Evolutionary conservation across 768 basidiomycete genomes (phyloP), one percentile per base, ranked within the genome.

Genomic region (Agrocybe praecox): DNA sequence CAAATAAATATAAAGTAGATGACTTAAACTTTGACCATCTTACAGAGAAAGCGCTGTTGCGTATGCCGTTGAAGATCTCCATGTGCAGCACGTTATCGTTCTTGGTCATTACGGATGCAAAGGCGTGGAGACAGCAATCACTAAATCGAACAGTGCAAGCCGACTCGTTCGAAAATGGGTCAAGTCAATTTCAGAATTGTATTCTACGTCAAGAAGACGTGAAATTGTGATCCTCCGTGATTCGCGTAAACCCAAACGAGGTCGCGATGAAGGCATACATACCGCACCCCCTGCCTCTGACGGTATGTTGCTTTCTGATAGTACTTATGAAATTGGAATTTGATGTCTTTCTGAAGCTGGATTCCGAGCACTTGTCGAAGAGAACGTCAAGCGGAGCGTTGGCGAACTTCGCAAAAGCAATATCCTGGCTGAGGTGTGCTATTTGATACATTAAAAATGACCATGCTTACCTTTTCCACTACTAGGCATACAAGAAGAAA

Each of bases 351-450:
- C n/a, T n/a, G 6, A 29, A 76, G 74, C 72, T 45, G 76, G 75
- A 0, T 70, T 76, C 47, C 66, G 74, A 26, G 62, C 69, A 17
- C 72, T 85, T 57, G 73, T 81, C 10, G 78, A 79, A 63, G 82
- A 80, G 66, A 85, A 83, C 65, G 82, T 80, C 34, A 76, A 72
- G 65, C 49, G 72, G 33, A 74, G 74, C 52, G 78, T 81, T 15
- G 68, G 69, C 44, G 73, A 71, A 26, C 62, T 81, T 4, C 68
- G 72, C 9, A 61, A 74, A 22, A 72, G 79, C n/a, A 72, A 74
- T 32, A 62, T 79, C 46, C 62, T 75, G 49, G 64, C 68, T 49
- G 48, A 67, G 58, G 77, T 74, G 14, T 40, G 36, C 36, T 12
- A 15, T 40, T 12, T 5, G 14, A 6, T 40, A 12, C 36, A 14